Evolutionary conservation across 345 rosid species (phyloP).

Genomic region (Populus nigra): DNA sequence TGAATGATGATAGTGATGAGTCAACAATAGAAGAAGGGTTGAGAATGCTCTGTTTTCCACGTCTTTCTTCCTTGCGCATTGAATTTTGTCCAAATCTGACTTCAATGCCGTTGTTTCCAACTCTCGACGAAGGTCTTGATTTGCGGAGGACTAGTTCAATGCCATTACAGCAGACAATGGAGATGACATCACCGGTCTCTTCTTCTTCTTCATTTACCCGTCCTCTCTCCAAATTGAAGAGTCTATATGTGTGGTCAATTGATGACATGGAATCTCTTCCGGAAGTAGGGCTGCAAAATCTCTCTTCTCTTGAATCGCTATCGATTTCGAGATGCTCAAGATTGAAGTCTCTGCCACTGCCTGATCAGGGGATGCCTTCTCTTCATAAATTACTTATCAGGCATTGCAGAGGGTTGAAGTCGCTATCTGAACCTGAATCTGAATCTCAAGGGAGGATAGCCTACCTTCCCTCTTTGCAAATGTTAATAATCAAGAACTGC

Average conservation of each 20-base stretch:
- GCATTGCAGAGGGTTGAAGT: too few relatives aligned
- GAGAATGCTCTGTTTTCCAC: background rate
- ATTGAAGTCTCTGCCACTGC: background rate
- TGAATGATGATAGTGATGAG: background rate
- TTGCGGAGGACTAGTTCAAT: background rate
- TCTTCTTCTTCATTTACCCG: background rate
- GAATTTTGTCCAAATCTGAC: background rate
- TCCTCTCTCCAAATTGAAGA: background rate
- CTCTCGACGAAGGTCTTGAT: background rate
- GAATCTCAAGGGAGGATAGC: background rate
- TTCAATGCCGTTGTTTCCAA: slow-evolving; percentile 15
- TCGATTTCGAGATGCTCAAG: background rate
- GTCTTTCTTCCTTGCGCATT: background rate
- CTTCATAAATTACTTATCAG: too few relatives aligned
- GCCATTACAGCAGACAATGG: background rate
- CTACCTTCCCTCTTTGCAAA: background rate
- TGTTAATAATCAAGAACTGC: too few relatives aligned
- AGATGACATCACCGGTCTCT: background rate
- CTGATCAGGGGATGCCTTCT: too few relatives aligned
- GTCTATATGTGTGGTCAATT: background rate
- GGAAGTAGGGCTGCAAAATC: slow-evolving; percentile 1
- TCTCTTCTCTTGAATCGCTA: slow-evolving; percentile 9
- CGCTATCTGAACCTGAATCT: too few relatives aligned
- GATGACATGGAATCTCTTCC: background rate
- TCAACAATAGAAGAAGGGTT: background rate